Evolutionary conservation across 495 filamentous ascomycete genomes (phyloP), one percentile per base, ranked within the genome.

Genomic region (Penicillium riverlandense): DNA sequence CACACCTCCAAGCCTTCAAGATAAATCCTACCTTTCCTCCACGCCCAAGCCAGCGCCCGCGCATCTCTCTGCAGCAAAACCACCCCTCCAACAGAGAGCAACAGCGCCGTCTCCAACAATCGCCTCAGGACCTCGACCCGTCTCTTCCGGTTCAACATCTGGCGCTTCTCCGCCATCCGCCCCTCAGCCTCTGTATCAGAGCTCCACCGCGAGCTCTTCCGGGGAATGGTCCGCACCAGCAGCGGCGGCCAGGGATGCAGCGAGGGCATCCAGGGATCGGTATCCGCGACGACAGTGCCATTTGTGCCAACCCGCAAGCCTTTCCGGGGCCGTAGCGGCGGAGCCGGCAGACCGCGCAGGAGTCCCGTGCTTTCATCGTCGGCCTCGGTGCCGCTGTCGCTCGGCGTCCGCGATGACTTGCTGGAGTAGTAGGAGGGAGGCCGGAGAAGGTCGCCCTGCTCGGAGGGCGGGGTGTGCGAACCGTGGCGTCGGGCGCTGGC

Each of bases 361-460:
- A 90, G 78, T 8, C 65, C 62, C 2, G 72, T 78, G 37, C 74
- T 77, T 58, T 95, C 89, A 70, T 96, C 90, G 55, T 96, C 87
- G 11, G 90, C 87, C 55, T 96, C 89, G 9, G 88, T 94, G 37
- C 90, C 89, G 56, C 88, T 92, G 41, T 95, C 88, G 63, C 88
- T 92, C 10, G 77, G 74, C 7, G 80, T 75, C 6, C 74, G 70
- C n/a, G 75, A 74, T 37, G 61, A 58, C 45, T 55, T 47, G 32
- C 32, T 34, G 44, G 57, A 45, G 49, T 55, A 48, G 37, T 45
- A 43, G 29, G 62, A 54, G 42, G 40, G 40, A 35, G 49, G 52
- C 29, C 48, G 55, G 30, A 49, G 52, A 15, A 49, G 56, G 50
- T 61, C 58, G 47, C 49, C 53, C 40, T 52, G 41, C 39, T 58